Base-by-base conservation (phyloP, 371 early-diverging fungal genomes). In the Actinomucor elegans region DNA sequence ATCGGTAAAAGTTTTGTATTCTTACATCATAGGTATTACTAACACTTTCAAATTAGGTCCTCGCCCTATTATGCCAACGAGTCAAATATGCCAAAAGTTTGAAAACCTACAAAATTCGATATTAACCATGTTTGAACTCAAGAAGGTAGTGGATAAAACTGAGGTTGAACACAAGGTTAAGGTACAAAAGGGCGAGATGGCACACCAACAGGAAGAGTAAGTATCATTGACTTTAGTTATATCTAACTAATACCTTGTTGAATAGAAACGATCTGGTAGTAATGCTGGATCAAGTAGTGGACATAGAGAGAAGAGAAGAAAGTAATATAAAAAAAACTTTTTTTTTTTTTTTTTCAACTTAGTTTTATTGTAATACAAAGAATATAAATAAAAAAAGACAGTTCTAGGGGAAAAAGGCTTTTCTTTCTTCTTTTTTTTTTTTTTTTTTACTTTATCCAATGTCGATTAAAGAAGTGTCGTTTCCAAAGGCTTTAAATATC, bases 1-100 rank as follows among this genome's bases (percentile, higher is more conserved):
- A 63, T 88, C 15, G 67, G 75, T 77, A 72, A 62, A 68, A 23
- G 20, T 14, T 7, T 24, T 11, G 28, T 26, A 3, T 27, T 29
- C 17, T 15, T 4, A 36, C 7, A 15, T n/a, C n/a, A n/a, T n/a
- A n/a, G n/a, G n/a, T n/a, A n/a, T n/a, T n/a, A n/a, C n/a, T n/a
- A n/a, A n/a, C n/a, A n/a, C n/a, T n/a, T n/a, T n/a, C n/a, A n/a
- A n/a, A n/a, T n/a, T 37, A 76, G 76, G 83, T 23, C 73, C 80
- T 10, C 81, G 86, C 29, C 94, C 94, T 8, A 66, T 79, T 31
- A 91, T 94, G 91, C 87, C 90, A 12, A 93, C 94, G 2, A 81
- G 79, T 4, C 65, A 74, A 3, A 84, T 93, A 12, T 88, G 87
- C 61, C 78, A 80, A 46, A 82, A 79, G 48, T 92, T 85, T 67